Base-by-base conservation (phyloP, 345 rosid species). In the Crucihimalaya himalaica region DNA sequence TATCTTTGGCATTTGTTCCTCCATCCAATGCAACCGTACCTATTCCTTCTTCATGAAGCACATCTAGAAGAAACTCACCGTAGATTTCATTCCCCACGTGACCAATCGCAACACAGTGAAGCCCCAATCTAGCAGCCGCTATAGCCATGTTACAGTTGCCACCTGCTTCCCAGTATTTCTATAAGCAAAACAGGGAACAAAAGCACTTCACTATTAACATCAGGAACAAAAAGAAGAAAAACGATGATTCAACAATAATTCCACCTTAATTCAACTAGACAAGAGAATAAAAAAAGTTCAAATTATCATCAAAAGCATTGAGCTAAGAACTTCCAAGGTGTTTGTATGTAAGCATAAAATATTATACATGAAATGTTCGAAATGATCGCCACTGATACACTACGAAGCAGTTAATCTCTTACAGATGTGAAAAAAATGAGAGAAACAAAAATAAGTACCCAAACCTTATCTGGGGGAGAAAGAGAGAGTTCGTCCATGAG, bases 91-190 rank as follows among this genome's bases (percentile, higher is more conserved):
- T 52, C 34, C 99, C 99, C 1, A 95, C 86, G 50, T 92, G 94
- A 65, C 98, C 99, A 63, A 95, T 80, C 34, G 97, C 72, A 46
- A 86, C 78, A 68, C 97, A 95, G 45, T 72, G 52, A 64, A 95
- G 98, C 29, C 99, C 98, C 68, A 95, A 68, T 54, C 99, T 92
- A 45, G 99, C 92, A 61, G 94, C 98, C 43, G 97, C 99, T 83
- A 95, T 95, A 59, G 93, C 99, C 83, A 89, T 78, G 80, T 95
- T 95, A 85, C 98, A 92, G 79, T 95, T 95, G 18, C 99, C 99
- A 46, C 97, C 99, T 61, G 97, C 99, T 86, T 95, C 99, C 99
- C 98, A 95, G 58, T 70, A 84, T 77, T 72, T 76, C 97, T 91
- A 70, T 35, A 47, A 47, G 31, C 73, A 68, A 72, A 79, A 61